Conservation (phyloP, 2,329 filamentous ascomycete species). For the Clonostachys sp. region DNA sequence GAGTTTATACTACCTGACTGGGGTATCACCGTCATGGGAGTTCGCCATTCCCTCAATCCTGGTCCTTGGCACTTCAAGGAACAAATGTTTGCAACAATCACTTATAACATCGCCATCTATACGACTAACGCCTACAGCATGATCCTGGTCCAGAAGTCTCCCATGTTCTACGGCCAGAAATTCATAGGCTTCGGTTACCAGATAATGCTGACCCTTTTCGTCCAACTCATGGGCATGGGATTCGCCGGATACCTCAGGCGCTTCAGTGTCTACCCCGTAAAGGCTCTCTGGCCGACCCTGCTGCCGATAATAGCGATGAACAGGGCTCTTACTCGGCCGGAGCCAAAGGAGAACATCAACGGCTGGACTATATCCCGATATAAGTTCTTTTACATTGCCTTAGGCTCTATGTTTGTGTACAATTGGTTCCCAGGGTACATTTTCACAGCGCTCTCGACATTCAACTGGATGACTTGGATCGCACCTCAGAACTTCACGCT, state of each 20-base stretch:
- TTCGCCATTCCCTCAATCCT: constrained; percentile 38
- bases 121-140: constrained; percentile 32
- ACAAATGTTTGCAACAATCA: constrained; percentile 50
- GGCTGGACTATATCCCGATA: constrained; percentile 48
- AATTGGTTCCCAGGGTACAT: constrained; percentile 51
- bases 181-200: constrained; percentile 44
- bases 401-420: constrained; percentile 43
- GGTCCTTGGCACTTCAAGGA: constrained; percentile 51
- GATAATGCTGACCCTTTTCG: constrained; percentile 41
- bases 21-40: constrained; percentile 32
- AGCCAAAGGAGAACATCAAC: constrained; percentile 69
- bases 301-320: constrained; percentile 46
- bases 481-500: constrained; percentile 32
- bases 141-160: constrained; percentile 42
- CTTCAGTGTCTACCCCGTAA: constrained; percentile 47
- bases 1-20: constrained; percentile 38
- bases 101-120: constrained; percentile 49
- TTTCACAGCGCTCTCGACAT: constrained; percentile 38
- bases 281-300: constrained; percentile 48
- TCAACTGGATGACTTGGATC: constrained; percentile 52
- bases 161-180: constrained; percentile 43
- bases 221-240: constrained; percentile 52
- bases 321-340: constrained; percentile 62
- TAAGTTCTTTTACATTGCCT: constrained; percentile 39
- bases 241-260: constrained; percentile 43